Evolutionary conservation across 2,329 filamentous ascomycete species (phyloP).

Genomic region (Pseudodiploospora longispora): DNA sequence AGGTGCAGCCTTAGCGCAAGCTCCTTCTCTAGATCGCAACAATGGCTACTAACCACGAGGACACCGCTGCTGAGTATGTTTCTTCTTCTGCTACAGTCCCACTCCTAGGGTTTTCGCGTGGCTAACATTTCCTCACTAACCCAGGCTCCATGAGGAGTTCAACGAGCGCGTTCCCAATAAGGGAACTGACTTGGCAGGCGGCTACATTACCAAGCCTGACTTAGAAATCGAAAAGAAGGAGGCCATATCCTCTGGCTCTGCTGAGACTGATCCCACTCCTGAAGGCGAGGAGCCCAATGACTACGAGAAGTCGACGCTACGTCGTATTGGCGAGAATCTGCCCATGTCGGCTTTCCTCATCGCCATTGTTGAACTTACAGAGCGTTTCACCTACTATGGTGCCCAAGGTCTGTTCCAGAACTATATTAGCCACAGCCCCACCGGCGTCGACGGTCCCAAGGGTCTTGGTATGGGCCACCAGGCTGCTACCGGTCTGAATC

Average conservation of each 20-base stretch:
- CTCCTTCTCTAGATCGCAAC: constrained; percentile 1
- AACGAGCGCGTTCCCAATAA: constrained; percentile 4
- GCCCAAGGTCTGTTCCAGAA: constrained; percentile 48
- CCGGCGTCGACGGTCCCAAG: constrained; percentile 33
- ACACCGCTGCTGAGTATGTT: constrained; percentile 8
- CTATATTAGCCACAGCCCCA: constrained; percentile 34
- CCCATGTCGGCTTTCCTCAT: constrained; percentile 49
- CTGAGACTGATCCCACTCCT: constrained; percentile 15
- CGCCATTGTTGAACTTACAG: constrained; percentile 45
- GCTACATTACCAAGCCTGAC: constrained; percentile 5
- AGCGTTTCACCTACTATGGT: constrained; percentile 53
- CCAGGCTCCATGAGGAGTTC: constrained; percentile 8
- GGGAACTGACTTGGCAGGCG: constrained; percentile 6
- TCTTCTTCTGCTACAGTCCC: neutral
- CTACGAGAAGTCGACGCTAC: constrained; percentile 40
- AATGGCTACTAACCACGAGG: constrained; percentile 8
- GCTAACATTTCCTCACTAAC: neutral
- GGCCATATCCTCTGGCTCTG: constrained; percentile 1
- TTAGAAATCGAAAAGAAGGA: constrained; percentile 8
- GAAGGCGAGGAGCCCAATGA: constrained; percentile 46
- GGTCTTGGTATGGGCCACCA: constrained; percentile 48
- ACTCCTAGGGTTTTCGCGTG: neutral
- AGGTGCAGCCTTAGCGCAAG: neutral
- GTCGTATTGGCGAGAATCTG: constrained; percentile 46
- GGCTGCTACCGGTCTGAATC: constrained; percentile 44